phyloP scores from a whole-genome alignment of 2,329 filamentous ascomycete species.

The Triangularia verruculosa region DNA sequence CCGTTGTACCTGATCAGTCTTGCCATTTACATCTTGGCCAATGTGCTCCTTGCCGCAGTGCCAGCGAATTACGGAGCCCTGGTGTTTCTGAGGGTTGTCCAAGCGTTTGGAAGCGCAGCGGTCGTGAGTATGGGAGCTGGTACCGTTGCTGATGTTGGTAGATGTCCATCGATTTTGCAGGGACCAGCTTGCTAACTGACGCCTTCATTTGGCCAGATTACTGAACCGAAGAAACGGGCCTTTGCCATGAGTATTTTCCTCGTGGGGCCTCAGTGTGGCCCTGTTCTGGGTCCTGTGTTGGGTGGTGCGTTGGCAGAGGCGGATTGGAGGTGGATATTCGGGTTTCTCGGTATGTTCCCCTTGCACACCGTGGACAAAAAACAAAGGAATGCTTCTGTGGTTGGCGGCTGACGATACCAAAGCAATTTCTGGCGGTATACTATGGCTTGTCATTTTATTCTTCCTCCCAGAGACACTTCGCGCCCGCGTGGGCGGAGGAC shows the following conservation, averaged over 20 bases:
- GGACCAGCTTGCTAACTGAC: background rate
- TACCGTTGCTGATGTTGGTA: conserved; percentile 17
- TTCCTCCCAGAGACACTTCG: conserved; percentile 16
- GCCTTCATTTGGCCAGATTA: conserved; percentile 9
- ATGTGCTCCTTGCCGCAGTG: conserved; percentile 14
- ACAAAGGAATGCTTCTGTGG: no score
- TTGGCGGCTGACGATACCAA: background rate
- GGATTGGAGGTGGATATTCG: conserved; percentile 21
- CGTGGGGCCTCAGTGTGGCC: conserved; percentile 18
- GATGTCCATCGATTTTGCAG: no score
- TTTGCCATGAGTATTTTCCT: conserved; percentile 22
- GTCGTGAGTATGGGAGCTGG: conserved; percentile 21
- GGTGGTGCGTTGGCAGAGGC: conserved; percentile 18
- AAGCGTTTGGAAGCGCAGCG: conserved; percentile 14
- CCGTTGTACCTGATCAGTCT: conserved; percentile 18
- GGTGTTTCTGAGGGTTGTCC: conserved; percentile 15
- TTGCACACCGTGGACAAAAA: no score
- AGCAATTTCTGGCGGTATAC: conserved; percentile 16
- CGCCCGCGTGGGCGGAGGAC: conserved; percentile 15
- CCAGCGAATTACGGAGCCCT: conserved; percentile 18
- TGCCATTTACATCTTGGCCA: conserved; percentile 13
- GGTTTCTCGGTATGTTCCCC: conserved; percentile 15
- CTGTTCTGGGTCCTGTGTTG: conserved; percentile 15
- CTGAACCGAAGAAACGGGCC: conserved; percentile 17
- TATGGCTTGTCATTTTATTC: conserved; percentile 14